A percentile compares a stretch with the other conserved stretches of the same genome.
phyloP scores from a whole-genome alignment of 2,329 filamentous ascomycete species.

The Hypomyces rosellus region DNA sequence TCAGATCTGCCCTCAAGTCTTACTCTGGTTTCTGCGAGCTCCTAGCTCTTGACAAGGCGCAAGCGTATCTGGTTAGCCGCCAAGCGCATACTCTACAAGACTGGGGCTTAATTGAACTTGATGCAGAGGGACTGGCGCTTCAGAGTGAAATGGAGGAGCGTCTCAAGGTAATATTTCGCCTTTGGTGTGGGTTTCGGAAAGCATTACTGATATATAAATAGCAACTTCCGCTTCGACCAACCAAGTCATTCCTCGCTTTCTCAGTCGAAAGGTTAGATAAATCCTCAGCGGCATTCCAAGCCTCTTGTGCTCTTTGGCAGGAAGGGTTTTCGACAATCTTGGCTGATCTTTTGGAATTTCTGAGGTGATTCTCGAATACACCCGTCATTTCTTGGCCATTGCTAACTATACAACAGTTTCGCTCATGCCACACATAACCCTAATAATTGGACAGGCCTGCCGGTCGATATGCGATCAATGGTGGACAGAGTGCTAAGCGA shows the following conservation, averaged over 20 bases:
- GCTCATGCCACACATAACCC: slow-evolving; percentile 89
- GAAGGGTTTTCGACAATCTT: slow-evolving; percentile 75
- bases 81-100: slow-evolving; percentile 71
- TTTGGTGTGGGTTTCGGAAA: not conserved
- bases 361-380: slow-evolving; percentile 46
- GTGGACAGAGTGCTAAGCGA: slow-evolving; percentile 84
- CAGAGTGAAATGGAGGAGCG: slow-evolving; percentile 74
- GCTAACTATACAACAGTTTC: slow-evolving; percentile 46
- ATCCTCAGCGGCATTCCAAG: slow-evolving; percentile 63
- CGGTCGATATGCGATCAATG: slow-evolving; percentile 67
- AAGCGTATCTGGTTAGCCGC: slow-evolving; percentile 67
- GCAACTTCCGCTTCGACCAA: slow-evolving; percentile 73
- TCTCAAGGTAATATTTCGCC: slow-evolving; percentile 46
- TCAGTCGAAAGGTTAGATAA: slow-evolving; percentile 85
- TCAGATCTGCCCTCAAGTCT: slow-evolving; percentile 63
- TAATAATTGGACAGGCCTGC: slow-evolving; percentile 72
- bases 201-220: slow-evolving; percentile 24
- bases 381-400: slow-evolving; percentile 5
- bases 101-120: slow-evolving; percentile 73
- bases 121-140: slow-evolving; percentile 70
- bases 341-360: slow-evolving; percentile 76
- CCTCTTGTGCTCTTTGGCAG: slow-evolving; percentile 77
- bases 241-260: slow-evolving; percentile 86
- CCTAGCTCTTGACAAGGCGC: slow-evolving; percentile 72
- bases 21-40: slow-evolving; percentile 75